These are phyloP conservation scores for Antrodiella citrinella DNA, from an alignment of 768 basidiomycete species.

Conservation along the genomic window DNA sequence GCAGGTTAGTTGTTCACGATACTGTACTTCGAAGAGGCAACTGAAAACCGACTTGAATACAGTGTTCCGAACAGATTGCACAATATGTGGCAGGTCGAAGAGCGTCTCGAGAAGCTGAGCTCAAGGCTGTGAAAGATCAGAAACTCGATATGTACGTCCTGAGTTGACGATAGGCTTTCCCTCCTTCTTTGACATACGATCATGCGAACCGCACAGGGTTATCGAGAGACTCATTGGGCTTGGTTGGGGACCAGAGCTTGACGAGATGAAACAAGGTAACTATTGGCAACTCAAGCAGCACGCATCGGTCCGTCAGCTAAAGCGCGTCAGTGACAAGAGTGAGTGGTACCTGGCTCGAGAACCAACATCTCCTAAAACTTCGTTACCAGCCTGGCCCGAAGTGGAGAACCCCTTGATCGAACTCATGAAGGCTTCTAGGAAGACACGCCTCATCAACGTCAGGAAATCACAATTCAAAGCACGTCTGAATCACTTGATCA, in stretches of 20 bases:
- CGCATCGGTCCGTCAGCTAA: neutral
- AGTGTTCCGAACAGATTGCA: too few relatives aligned
- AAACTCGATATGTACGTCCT: neutral
- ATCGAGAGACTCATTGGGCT: neutral
- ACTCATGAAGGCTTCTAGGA: neutral
- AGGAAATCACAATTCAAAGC: neutral
- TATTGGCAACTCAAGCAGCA: neutral
- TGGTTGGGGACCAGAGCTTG: neutral
- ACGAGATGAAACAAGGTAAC: neutral
- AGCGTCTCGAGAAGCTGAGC: neutral
- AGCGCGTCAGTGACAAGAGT: neutral
- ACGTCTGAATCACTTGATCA: neutral
- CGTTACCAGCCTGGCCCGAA: neutral
- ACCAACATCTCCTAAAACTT: neutral
- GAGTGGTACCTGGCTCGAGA: neutral
- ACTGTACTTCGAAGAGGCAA: too few relatives aligned
- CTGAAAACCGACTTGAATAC: too few relatives aligned
- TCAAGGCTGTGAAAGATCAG: neutral
- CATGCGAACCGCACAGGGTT: neutral
- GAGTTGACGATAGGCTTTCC: too few relatives aligned
- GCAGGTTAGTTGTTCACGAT: neutral
- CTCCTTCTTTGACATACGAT: too few relatives aligned
- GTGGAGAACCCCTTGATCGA: neutral
- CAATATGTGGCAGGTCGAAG: neutral
- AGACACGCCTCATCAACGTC: neutral